These are phyloP conservation scores for Huntiella omanensis DNA, from an alignment of 2,329 filamentous ascomycete genomes.

Conservation along the genomic window DNA sequence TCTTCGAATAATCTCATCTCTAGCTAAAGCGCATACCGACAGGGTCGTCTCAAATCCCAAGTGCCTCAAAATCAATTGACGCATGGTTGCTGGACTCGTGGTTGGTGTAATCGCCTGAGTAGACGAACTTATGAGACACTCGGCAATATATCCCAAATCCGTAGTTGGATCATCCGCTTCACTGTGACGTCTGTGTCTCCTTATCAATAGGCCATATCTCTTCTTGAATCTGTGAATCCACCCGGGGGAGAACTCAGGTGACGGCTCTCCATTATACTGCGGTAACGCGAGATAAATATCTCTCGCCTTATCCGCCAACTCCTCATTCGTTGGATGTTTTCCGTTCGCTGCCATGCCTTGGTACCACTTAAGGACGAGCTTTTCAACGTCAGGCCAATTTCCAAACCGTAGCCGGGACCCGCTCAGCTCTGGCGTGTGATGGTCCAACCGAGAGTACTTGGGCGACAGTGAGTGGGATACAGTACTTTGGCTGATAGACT, in stretches of 20 bases:
- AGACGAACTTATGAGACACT: constrained; percentile 41
- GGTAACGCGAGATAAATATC: constrained; percentile 37
- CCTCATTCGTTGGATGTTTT: constrained; percentile 41
- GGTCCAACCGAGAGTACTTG: constrained; percentile 42
- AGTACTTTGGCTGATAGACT: constrained; percentile 43
- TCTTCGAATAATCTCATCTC: constrained; percentile 34
- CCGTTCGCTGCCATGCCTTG: constrained; percentile 32
- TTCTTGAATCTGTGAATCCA: constrained; percentile 50
- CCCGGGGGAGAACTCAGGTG: constrained; percentile 42
- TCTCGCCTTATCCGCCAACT: constrained; percentile 43
- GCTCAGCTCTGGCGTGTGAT: constrained; percentile 39
- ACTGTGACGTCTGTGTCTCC: constrained; percentile 34
- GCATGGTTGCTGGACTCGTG: constrained; percentile 39
- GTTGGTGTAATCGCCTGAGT: constrained; percentile 28
- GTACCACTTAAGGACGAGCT: constrained; percentile 36
- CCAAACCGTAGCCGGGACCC: constrained; percentile 42
- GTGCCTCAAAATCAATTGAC: constrained; percentile 35
- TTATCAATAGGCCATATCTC: constrained; percentile 37
- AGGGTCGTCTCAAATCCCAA: constrained; percentile 36
- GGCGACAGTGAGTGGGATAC: constrained; percentile 43
- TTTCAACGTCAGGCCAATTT: constrained; percentile 45
- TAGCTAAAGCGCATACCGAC: constrained; percentile 34
- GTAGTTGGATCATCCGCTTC: constrained; percentile 30
- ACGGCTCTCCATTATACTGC: constrained; percentile 39
- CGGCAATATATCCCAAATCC: constrained; percentile 40